Evolutionary conservation across 345 rosid species (phyloP), one percentile per base, ranked within the genome.

Genomic region (Pelargonium nanum): DNA sequence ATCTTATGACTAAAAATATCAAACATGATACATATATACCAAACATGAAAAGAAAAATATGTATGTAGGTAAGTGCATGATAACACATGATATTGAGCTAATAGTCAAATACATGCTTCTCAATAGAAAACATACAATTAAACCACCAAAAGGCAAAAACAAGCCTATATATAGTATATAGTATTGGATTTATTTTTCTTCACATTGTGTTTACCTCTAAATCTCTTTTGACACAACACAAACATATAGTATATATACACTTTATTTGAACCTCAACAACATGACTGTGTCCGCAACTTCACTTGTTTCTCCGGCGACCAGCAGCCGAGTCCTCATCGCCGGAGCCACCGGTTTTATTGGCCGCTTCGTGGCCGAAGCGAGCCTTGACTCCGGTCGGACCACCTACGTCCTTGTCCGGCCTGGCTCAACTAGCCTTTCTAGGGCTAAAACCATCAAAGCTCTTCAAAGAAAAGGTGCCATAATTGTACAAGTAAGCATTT

Each of bases 331-430:
- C 58, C 82, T 86, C 53, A 53, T 86, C 15, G 65, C 62, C 48
- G 93, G 93, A 56, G 85, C 85, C 5, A 72, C 83, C 12, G 93
- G 93, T 7, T 78, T 83, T 56, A 83, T 86, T 21, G 93, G 93
- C 40, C 81, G 61, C 26, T 83, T 75, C 45, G 53, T 86, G 44
- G 76, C 84, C 0, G 74, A 74, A 20, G 89, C 87, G n/a, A 80
- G 89, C 77, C 62, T 83, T 7, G 68, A 64, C 19, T 54, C 80
- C 40, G 87, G 87, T 20, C 77, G 78, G 19, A 74, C 79, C n/a
- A 83, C 89, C 1, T 81, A 76, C 53, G 22, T 83, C 60, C 78
- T 86, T 22, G 67, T 77, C 58, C 73, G 83, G 53, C 63, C 85
- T 4, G 56, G 56, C 44, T 55, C 56, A 5, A 26, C 57, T 22